phyloP scores from a whole-genome alignment of 495 filamentous ascomycete species.

The Xanthoparmelia taractica region DNA sequence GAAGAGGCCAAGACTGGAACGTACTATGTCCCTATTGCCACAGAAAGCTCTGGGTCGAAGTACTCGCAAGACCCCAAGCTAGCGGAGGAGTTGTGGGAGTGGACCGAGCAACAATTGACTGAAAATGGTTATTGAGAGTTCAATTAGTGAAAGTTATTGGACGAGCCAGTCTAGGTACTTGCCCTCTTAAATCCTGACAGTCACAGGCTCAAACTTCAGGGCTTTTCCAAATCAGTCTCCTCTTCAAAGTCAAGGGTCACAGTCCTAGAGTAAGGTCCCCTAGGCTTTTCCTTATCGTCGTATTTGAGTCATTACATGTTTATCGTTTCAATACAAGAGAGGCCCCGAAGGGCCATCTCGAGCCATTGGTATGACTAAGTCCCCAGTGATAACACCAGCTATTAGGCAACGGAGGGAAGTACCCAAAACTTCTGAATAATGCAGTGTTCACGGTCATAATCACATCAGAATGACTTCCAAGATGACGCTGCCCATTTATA shows the following conservation, averaged over 20 bases:
- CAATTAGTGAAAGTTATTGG: not conserved
- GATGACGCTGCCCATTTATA: not conserved
- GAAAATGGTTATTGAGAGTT: conserved; percentile 17
- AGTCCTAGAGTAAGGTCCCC: not conserved
- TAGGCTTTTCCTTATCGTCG: not conserved
- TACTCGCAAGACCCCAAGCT: conserved; percentile 27
- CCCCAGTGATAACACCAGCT: not conserved
- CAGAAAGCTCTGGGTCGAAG: conserved; percentile 31
- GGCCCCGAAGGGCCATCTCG: not conserved
- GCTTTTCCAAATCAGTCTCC: not conserved
- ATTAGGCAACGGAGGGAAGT: not conserved
- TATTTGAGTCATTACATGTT: not conserved
- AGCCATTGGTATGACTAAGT: not conserved
- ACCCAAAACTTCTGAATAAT: not conserved
- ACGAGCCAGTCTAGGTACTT: not conserved
- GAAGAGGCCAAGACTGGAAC: conserved; percentile 40
- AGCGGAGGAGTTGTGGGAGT: conserved; percentile 27
- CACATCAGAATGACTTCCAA: not conserved
- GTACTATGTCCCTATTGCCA: conserved; percentile 52
- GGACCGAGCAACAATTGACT: conserved; percentile 27
- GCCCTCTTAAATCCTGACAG: not conserved
- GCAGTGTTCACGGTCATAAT: not conserved
- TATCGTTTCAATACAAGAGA: not conserved
- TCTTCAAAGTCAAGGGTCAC: not conserved
- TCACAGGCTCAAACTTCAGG: not conserved